These are phyloP conservation scores for Cenchrus americanus DNA, from an alignment of 176 grass and related monocot genomes.

Conservation along the genomic window DNA sequence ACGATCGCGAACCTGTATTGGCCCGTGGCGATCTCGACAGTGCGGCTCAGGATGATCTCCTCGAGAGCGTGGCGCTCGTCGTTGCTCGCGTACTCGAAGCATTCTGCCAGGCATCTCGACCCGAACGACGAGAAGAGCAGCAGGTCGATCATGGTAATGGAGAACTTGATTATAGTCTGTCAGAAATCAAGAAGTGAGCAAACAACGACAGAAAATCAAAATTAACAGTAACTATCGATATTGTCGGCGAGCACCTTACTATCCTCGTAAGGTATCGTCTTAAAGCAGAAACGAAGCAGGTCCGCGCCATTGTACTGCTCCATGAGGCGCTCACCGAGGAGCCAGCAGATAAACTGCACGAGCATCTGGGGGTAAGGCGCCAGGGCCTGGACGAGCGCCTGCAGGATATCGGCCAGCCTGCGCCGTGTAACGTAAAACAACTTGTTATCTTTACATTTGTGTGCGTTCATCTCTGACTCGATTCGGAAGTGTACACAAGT, in stretches of 20 bases:
- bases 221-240: not conserved
- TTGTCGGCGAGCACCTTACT: not conserved
- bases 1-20: not conserved
- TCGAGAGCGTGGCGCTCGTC: not conserved
- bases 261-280: not conserved
- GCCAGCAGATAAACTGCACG: not conserved
- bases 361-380: not conserved
- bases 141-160: not conserved
- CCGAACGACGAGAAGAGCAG: not conserved
- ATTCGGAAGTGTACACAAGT: not conserved
- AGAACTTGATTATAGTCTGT: slow-evolving; percentile 24
- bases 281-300: slow-evolving; percentile 30
- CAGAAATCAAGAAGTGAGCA: not conserved
- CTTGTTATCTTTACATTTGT: not conserved
- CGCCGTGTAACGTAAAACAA: not conserved
- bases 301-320: not conserved
- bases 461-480: not conserved
- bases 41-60: not conserved
- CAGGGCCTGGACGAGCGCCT: not conserved
- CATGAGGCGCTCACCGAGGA: slow-evolving; percentile 16
- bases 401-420: not conserved
- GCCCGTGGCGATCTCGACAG: not conserved
- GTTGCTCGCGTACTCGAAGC: not conserved
- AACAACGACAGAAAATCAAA: not conserved
- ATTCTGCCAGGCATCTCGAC: slow-evolving; percentile 25